Conservation (phyloP, 1,284 basidiomycete genomes). For the Ceratobasidium sp. region DNA sequence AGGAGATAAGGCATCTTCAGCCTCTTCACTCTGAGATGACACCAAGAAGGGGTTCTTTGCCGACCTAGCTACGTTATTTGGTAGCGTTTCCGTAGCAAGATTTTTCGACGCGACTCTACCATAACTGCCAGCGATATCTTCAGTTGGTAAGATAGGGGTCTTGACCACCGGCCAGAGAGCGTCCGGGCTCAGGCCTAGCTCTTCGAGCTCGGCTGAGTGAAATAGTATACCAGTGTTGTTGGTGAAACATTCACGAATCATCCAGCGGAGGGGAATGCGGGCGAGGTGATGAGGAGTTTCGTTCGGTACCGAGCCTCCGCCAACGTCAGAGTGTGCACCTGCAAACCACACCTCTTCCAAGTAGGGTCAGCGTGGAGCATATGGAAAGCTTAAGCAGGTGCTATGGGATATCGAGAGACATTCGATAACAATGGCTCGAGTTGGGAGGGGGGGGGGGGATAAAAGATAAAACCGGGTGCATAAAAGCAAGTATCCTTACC, state of each 20-base stretch:
- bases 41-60: background rate
- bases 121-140: background rate
- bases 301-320: conserved; percentile 49
- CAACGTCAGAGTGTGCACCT: conserved; percentile 46
- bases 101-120: background rate
- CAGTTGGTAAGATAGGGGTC: conserved; percentile 12
- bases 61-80: background rate
- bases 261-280: conserved; percentile 50
- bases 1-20: background rate
- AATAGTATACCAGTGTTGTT: conserved; percentile 48
- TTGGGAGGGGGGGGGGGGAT: no score
- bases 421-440: no score
- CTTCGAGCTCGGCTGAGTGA: conserved; percentile 44
- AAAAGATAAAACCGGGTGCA: no score
- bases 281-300: conserved; percentile 43
- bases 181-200: conserved; percentile 44
- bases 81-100: background rate
- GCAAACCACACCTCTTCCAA: no score
- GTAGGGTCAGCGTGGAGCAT: no score
- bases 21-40: conserved; percentile 8
- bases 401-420: no score
- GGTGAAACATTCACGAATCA: conserved; percentile 49
- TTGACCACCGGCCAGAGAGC: conserved; percentile 14
- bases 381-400: no score
- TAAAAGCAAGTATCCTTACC: no score